phyloP scores from a whole-genome alignment of 2,329 filamentous ascomycete genomes.

The Botrytis fabae region DNA sequence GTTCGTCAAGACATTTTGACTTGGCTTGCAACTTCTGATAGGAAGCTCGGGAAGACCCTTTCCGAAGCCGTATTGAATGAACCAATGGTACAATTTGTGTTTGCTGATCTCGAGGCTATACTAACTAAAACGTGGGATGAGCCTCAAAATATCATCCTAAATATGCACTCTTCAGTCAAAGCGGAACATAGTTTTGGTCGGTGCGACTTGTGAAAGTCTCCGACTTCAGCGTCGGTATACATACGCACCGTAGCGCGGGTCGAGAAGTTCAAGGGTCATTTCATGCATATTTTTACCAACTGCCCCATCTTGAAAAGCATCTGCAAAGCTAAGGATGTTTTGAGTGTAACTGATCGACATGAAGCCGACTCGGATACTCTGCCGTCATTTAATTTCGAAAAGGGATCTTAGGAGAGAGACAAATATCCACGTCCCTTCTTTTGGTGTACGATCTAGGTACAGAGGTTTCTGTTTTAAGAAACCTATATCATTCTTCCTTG shows the following conservation, averaged over 20 bases:
- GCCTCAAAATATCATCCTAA: background rate
- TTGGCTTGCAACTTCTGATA: background rate
- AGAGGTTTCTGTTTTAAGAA: background rate
- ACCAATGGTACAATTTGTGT: background rate
- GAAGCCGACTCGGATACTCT: background rate
- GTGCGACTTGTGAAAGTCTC: background rate
- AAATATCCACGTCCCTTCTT: background rate
- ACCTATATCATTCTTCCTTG: background rate
- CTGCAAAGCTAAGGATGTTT: background rate
- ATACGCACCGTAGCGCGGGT: background rate
- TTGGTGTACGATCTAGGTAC: background rate
- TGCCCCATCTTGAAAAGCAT: background rate
- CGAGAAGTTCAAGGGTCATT: background rate
- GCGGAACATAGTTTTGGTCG: background rate
- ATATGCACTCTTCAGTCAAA: background rate
- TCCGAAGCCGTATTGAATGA: background rate
- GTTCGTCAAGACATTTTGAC: background rate
- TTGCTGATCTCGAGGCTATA: background rate
- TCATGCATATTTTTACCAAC: background rate
- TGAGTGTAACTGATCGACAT: background rate
- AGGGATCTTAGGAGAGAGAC: background rate
- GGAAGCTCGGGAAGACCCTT: background rate
- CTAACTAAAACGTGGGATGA: background rate
- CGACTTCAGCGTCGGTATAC: no score
- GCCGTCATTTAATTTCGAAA: background rate